Evolutionary conservation across 345 rosid genomes (phyloP).

Genomic region (Draba incana): DNA sequence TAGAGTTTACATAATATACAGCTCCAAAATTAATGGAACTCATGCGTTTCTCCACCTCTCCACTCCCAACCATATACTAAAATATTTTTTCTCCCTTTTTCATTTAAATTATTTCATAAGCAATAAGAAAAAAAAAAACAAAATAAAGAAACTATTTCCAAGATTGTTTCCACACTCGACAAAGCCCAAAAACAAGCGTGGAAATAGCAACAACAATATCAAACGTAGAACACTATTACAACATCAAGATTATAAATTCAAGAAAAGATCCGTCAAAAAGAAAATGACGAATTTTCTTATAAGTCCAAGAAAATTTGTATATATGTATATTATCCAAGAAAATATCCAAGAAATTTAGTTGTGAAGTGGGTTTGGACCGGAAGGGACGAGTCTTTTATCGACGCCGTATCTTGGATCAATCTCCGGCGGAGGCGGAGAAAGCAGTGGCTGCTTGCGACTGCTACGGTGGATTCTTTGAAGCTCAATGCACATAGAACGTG

Average conservation of each 20-base stretch:
- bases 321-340: background rate
- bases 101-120: background rate
- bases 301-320: constrained; percentile 18
- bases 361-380: constrained; percentile 93
- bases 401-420: constrained; percentile 82
- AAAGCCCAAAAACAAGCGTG: constrained; percentile 39
- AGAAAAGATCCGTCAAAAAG: constrained; percentile 9
- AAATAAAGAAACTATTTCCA: constrained; percentile 34
- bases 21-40: constrained; percentile 41
- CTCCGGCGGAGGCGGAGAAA: constrained; percentile 44
- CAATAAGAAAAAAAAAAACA: no score
- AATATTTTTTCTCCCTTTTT: background rate
- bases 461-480: constrained; percentile 41
- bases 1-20: constrained; percentile 9
- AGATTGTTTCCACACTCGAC: constrained; percentile 36
- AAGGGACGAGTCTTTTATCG: constrained; percentile 84
- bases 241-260: constrained; percentile 20
- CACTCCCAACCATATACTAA: constrained; percentile 35
- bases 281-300: background rate
- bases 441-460: constrained; percentile 26
- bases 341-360: constrained; percentile 44
- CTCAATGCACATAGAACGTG: constrained; percentile 43
- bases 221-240: constrained; percentile 11
- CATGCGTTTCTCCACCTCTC: constrained; percentile 39
- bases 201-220: constrained; percentile 33